Evolutionary conservation across 768 basidiomycete genomes (phyloP), one percentile per base, ranked within the genome.

Genomic region (Paxillus rubicundulus): DNA sequence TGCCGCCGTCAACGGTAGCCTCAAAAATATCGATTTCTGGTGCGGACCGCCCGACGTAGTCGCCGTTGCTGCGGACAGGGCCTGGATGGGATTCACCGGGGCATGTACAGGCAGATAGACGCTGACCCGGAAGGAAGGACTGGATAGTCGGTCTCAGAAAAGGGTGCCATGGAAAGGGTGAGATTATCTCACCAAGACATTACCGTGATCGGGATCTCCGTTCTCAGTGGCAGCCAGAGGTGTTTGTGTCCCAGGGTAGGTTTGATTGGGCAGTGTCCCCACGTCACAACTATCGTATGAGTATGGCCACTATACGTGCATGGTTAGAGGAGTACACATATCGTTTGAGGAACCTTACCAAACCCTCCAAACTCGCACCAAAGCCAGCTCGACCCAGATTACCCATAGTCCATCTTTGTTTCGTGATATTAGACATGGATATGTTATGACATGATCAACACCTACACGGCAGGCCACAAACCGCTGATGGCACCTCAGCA

Each of bases 251-350:
- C 74, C 78, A 8, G 77, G 73, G 48, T 73, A 62, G 10, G 87
- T 85, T 63, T 92, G 90, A 61, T 92, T 92, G 3, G 79, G 76
- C 39, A 90, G 75, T 2, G 89, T 91, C 2, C 90, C 91, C 3
- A 89, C 75, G 54, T 93, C 89, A 64, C 89, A 92, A 0, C 77
- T 71, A 55, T 79, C 72, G 53, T 85, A 85, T 21, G 72, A 71
- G 55, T 77, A 75, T 37, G 76, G 74, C 83, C 84, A 86, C 74
- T 71, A 14, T 55, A 49, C 1, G 10, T 17, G 39, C n/a, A 34
- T 52, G 42, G 45, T 45, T 40, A 47, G 44, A 49, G 36, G 27
- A 9, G 27, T 17, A 55, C 8, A 47, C 58, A 14, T 47, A 47
- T 34, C 18, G 38, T 51, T 20, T 17, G 36, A 37, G 13, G 67